These are phyloP conservation scores for Elongisporangium prolatum DNA, from an alignment of 352 stramenopile genomes.

Conservation along the genomic window DNA sequence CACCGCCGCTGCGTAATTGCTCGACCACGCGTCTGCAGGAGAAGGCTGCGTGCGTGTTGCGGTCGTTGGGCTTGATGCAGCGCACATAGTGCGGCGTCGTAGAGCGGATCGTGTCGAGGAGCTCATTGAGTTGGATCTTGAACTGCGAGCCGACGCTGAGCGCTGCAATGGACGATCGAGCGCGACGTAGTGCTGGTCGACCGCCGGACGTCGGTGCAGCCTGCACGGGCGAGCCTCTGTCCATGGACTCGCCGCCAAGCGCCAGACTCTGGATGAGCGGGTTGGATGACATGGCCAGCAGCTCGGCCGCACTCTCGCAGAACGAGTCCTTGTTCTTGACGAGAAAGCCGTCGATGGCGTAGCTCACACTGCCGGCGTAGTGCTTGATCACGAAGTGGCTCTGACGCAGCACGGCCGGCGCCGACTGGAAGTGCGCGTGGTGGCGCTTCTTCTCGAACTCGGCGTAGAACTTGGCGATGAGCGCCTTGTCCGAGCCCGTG, in stretches of 20 bases:
- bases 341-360: conserved; percentile 75
- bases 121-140: conserved; percentile 91
- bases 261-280: conserved; percentile 63
- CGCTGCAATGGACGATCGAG: conserved; percentile 58
- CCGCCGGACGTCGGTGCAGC: conserved; percentile 5
- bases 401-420: conserved; percentile 38
- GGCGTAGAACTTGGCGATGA: conserved; percentile 74
- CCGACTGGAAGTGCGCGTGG: conserved; percentile 52
- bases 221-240: neutral
- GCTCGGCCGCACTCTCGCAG: conserved; percentile 52
- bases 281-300: conserved; percentile 52
- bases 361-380: conserved; percentile 82
- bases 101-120: conserved; percentile 91
- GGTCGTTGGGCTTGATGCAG: conserved; percentile 99
- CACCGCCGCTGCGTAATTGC: conserved; percentile 80
- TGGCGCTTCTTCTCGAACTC: conserved; percentile 61
- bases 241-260: conserved; percentile 6
- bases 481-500: conserved; percentile 59
- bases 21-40: conserved; percentile 64
- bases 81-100: conserved; percentile 98
- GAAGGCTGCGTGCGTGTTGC: conserved; percentile 71
- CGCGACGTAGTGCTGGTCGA: conserved; percentile 21
- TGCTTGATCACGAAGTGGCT: conserved; percentile 83
- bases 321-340: conserved; percentile 92
- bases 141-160: conserved; percentile 90